phyloP scores from a whole-genome alignment of 1,284 basidiomycete genomes.

The Cryptococcus sp. region DNA sequence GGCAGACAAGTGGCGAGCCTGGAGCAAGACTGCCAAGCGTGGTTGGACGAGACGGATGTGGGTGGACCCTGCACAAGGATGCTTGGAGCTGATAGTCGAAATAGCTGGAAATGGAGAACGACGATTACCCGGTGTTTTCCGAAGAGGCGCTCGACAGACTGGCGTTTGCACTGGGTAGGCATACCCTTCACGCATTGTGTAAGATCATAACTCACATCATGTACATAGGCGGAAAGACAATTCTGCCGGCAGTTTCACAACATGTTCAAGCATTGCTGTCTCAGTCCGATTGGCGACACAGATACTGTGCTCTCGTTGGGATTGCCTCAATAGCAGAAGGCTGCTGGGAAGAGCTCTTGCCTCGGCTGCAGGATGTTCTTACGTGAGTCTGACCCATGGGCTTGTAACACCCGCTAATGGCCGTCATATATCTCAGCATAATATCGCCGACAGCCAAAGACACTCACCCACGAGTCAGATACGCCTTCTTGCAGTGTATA shows the following conservation, averaged over 20 bases:
- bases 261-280: conserved; percentile 76
- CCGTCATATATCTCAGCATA: conserved; percentile 61
- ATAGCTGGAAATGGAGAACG: conserved; percentile 68
- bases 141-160: conserved; percentile 76
- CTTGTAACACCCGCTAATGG: background rate
- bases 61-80: conserved; percentile 27
- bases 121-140: conserved; percentile 69
- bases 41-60: conserved; percentile 71
- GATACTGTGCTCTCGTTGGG: conserved; percentile 74
- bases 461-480: conserved; percentile 74
- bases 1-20: conserved; percentile 37
- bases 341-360: conserved; percentile 23
- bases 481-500: conserved; percentile 82
- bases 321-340: conserved; percentile 39
- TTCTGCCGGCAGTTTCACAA: conserved; percentile 73
- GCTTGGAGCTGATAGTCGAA: background rate
- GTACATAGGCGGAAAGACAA: conserved; percentile 58
- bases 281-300: conserved; percentile 69
- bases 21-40: conserved; percentile 62
- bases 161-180: conserved; percentile 66
- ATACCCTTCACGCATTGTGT: background rate
- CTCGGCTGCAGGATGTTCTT: conserved; percentile 18
- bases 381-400: conserved; percentile 8
- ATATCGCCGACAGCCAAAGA: conserved; percentile 74
- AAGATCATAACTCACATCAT: background rate